Conservation (phyloP, 1,139 yeast species). For the Scheffersomyces quercinus region DNA sequence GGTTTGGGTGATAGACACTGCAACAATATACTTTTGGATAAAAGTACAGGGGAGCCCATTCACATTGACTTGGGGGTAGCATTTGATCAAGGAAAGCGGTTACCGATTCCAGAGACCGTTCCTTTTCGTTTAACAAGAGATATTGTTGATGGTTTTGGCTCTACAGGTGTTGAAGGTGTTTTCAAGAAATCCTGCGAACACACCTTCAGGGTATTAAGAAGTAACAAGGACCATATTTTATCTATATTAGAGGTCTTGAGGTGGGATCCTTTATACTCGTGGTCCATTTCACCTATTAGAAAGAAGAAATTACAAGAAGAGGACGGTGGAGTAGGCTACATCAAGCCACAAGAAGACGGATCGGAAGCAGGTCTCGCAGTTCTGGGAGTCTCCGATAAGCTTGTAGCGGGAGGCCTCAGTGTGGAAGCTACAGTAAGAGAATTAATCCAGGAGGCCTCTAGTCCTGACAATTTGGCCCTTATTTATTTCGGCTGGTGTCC, state of each 20-base stretch:
- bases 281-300: constrained; percentile 79
- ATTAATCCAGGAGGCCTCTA: constrained; percentile 74
- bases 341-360: constrained; percentile 50
- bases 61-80: constrained; percentile 97
- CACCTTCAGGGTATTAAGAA: constrained; percentile 67
- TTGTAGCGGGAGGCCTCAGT: constrained; percentile 66
- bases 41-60: constrained; percentile 80
- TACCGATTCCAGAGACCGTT: constrained; percentile 88
- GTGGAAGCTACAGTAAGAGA: constrained; percentile 84
- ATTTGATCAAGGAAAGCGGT: constrained; percentile 83
- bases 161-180: constrained; percentile 75
- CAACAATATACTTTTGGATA: constrained; percentile 84
- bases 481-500: constrained; percentile 86
- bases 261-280: constrained; percentile 90
- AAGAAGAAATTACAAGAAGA: constrained; percentile 57
- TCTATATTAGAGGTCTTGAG: constrained; percentile 83
- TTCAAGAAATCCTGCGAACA: constrained; percentile 74
- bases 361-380: constrained; percentile 84
- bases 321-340: constrained; percentile 15
- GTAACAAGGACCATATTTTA: constrained; percentile 66
- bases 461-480: constrained; percentile 64
- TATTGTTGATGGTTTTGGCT: constrained; percentile 89
- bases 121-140: constrained; percentile 93
- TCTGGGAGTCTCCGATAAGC: constrained; percentile 67
- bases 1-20: constrained; percentile 97